Evolutionary conservation across 345 rosid genomes (phyloP), one percentile per base, ranked within the genome.

Genomic region (Euphorbia tirucalli): DNA sequence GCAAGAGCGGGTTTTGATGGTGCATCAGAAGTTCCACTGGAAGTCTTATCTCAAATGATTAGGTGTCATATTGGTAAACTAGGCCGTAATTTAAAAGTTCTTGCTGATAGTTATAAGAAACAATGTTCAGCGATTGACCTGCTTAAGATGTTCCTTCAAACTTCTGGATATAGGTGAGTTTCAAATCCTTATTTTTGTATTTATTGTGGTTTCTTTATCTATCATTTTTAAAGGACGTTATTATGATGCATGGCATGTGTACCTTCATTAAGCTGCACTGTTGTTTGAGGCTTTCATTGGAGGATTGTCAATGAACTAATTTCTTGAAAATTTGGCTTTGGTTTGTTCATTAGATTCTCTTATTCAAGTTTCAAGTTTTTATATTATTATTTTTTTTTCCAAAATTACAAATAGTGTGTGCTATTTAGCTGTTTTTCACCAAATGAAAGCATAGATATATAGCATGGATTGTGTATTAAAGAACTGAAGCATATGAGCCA

Each of bases 71-170:
- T 90, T 58, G 70, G 72, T 83, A 92, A 92, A 80, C 82, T 92
- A 28, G 97, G 97, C 46, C 80, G 83, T 50, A 87, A 46, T 55
- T 80, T 92, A 79, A 94, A 85, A 82, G 76, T 90, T 83, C 95
- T 94, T 27, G 69, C 90, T 65, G 96, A 90, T 77, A 90, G 85
- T 83, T 94, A 94, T 86, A 84, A 83, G 79, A 86, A 84, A 78
- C 95, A 92, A 73, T 92, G 90, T 81, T 89, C 98, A 19, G 96
- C 95, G 16, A 39, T 81, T 68, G 97, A 92, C 81, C 82, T 94
- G 71, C 79, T 94, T 60, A 90, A 83, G 78, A 94, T 94, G 97
- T 94, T 94, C 78, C 93, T 94, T 74, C 90, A 90, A 69, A 81
- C 82, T 27, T 72, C 82, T 7, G 95, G 95, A 61, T 70, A 82